phyloP scores from a whole-genome alignment of 805 yeast species.

The Komagataella ulmi region DNA sequence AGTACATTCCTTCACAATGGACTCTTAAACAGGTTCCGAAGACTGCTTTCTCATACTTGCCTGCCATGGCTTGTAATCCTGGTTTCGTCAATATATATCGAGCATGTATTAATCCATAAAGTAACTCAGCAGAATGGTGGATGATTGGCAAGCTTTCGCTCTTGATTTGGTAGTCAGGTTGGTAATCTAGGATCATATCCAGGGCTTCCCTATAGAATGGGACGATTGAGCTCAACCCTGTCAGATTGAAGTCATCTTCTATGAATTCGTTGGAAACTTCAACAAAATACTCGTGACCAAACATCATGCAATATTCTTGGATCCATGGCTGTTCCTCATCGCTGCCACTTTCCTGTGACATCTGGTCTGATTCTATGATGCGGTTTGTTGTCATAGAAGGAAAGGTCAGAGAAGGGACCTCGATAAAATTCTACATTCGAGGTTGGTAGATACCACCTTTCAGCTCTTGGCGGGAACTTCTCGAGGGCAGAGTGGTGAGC shows the following conservation, averaged over 20 bases:
- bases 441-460: not conserved
- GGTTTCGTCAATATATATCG: conserved; percentile 79
- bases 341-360: conserved; percentile 10
- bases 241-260: conserved; percentile 92
- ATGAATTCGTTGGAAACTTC: conserved; percentile 87
- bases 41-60: conserved; percentile 76
- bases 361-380: conserved; percentile 1
- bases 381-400: not conserved
- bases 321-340: conserved; percentile 71
- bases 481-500: not conserved
- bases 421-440: not conserved
- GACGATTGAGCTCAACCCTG: conserved; percentile 75
- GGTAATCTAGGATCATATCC: conserved; percentile 82
- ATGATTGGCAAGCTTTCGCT: conserved; percentile 61
- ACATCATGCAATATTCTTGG: conserved; percentile 60
- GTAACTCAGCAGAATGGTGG: conserved; percentile 81
- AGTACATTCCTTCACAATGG: conserved; percentile 78
- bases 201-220: conserved; percentile 88
- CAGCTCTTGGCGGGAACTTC: not conserved
- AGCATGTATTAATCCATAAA: conserved; percentile 92
- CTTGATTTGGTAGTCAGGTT: conserved; percentile 42
- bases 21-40: conserved; percentile 91
- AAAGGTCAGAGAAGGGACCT: not conserved
- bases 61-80: conserved; percentile 87
- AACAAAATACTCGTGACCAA: conserved; percentile 84